Base-by-base conservation (phyloP, 345 rosid genomes). In the Eucalyptus cloeziana region DNA sequence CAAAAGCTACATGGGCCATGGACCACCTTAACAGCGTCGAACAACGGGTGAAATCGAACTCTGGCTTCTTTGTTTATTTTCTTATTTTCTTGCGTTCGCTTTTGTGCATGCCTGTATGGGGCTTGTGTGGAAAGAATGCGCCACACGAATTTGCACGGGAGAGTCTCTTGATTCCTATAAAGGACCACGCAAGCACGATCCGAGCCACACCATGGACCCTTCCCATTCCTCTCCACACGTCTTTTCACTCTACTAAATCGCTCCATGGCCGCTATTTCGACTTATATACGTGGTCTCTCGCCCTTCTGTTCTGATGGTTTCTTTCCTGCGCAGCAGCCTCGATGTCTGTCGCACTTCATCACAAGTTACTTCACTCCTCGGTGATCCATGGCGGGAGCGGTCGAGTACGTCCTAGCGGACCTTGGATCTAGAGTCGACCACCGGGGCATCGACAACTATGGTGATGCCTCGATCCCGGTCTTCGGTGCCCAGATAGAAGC, bases 401-500 rank as follows among this genome's bases (percentile, higher is more conserved):
- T 93, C 50, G 98, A 96, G 8, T 97, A 96, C 87, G 51, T 96
- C 89, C 89, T 95, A 11, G 98, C 98, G 47, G 99, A 97, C 91
- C 94, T 97, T 12, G 95, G 97, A 80, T 96, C 98, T 4, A 98
- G 99, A 49, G 94, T 96, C 31, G 96, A 96, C 93, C 99, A 96
- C 62, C 96, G 99, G 99, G 97, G 96, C 31, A 94, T 95, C 2
- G 98, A 96, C 87, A 97, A 97, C 90, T 96, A 96, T 8, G 99
- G 98, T 1, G 96, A 93, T 88, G 96, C 88, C 45, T 93, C 95
- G 4, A 96, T 98, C 12, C 97, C 96, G 1, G 7, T 96, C 16
- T 94, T 97, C 19, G 97, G 99, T 50, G 4, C 92, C 31, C 99
- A 96, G 86, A 96, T 96, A 64, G 98, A 96, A 89, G 98, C 98